Evolutionary conservation across 306 rosid genomes (phyloP), one percentile per base, ranked within the genome.

Genomic region (Pueraria montana): DNA sequence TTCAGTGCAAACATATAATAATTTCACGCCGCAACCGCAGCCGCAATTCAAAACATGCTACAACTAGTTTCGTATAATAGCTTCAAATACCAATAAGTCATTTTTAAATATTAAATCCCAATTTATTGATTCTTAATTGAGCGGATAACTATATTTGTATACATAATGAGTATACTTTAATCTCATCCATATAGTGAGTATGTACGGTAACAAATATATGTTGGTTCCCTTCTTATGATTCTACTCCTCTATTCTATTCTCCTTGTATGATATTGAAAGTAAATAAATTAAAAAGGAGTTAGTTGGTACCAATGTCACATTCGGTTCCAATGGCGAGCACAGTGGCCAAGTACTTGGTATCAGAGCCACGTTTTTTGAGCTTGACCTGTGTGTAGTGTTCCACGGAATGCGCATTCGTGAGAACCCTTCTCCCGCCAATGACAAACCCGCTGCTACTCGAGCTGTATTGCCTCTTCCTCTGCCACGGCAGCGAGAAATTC

Each of bases 291-390:
- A 7, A 27, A 42, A 69, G 56, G n/a, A 38, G 34, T 18, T 16
- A n/a, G 30, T 66, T 86, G 30, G n/a, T 86, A 89, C 90, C 91
- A 42, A 96, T 91, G 75, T 96, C 99, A 58, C 99, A 96, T 77
- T 94, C 98, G 0, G 99, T 94, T 78, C 99, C 99, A 72, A 96
- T 96, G 72, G 98, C 94, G n/a, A 96, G 94, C 10, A 96, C 99
- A 9, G 90, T 94, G 11, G 99, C 99, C 90, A 96, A 86, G 86
- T 90, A 96, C 86, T 96, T 94, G 0, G 97, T 96, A 74, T 96
- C 97, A 6, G 98, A 96, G 67, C 99, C 99, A 40, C 97, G 96
- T 86, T 96, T 96, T 89, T 96, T 96, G 66, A 96, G 93, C 90
- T 94, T 96, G 23, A 96, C 98, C 88, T 91, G 98, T 2, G 97